phyloP scores from a whole-genome alignment of 2,329 filamentous ascomycete species.

The Lasiodiplodia citricola region DNA sequence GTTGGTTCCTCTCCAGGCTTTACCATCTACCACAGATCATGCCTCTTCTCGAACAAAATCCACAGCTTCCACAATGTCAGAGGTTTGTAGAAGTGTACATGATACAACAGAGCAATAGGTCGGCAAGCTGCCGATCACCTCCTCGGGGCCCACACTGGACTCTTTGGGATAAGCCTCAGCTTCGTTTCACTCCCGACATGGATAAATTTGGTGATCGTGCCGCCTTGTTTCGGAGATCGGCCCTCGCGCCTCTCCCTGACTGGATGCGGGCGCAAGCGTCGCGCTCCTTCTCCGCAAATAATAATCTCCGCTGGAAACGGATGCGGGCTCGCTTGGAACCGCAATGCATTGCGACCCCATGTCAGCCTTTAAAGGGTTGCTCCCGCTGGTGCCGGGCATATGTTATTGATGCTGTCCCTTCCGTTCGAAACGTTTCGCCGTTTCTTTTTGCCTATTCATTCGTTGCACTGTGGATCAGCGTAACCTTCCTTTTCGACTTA shows the following conservation, averaged over 20 bases:
- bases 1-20: too few relatives aligned
- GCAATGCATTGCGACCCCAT: not conserved
- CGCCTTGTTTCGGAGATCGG: slow-evolving; percentile 3
- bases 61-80: not conserved
- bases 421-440: not conserved
- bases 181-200: slow-evolving; percentile 6
- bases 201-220: slow-evolving; percentile 3
- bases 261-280: not conserved
- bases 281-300: not conserved
- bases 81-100: too few relatives aligned
- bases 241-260: not conserved
- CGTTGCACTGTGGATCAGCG: not conserved
- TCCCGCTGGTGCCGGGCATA: not conserved
- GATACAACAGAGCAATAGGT: not conserved
- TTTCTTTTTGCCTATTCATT: not conserved
- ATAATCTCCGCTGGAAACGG: slow-evolving; percentile 7
- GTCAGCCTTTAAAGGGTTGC: not conserved
- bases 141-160: not conserved
- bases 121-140: slow-evolving; percentile 6
- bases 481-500: not conserved
- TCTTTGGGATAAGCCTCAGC: not conserved
- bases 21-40: not conserved
- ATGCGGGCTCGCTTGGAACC: not conserved
- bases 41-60: not conserved
- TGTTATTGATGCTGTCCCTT: not conserved